phyloP scores from a whole-genome alignment of 495 filamentous ascomycete genomes.

The Trichocladium uniseriatum region DNA sequence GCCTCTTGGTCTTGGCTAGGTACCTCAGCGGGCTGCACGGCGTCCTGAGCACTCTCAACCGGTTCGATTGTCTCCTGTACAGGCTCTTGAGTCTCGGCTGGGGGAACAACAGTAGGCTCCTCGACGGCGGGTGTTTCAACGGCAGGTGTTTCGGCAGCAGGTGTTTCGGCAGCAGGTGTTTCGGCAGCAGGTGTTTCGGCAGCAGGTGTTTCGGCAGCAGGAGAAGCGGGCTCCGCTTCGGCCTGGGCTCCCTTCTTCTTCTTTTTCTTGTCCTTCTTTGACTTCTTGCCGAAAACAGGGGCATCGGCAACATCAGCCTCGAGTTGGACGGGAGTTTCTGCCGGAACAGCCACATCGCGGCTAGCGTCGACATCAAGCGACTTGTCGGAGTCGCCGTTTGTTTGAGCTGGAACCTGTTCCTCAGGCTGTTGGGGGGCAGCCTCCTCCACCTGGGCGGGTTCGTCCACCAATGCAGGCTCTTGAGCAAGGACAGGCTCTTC shows the following conservation, averaged over 20 bases:
- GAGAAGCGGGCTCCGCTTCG: slow-evolving; percentile 7
- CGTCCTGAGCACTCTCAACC: neutral
- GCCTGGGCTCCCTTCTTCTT: slow-evolving; percentile 7
- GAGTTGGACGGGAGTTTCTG: neutral
- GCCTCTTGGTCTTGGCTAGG: neutral
- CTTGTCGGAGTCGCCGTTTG: neutral
- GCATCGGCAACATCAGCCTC: neutral
- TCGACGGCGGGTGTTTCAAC: neutral
- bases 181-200: neutral
- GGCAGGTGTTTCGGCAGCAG: neutral
- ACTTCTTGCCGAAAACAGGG: neutral
- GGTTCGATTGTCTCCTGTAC: neutral
- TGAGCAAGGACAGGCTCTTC: neutral
- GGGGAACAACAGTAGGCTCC: too few species aligned
- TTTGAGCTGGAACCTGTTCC: neutral
- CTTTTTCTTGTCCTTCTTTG: slow-evolving; percentile 18
- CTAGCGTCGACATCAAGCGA: neutral
- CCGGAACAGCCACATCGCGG: neutral
- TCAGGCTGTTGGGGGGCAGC: neutral
- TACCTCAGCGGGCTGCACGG: neutral
- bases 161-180: neutral
- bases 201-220: neutral
- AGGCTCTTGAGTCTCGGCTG: too few species aligned
- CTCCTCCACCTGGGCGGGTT: neutral
- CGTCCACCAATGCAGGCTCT: neutral